A percentile compares a stretch with the other conserved stretches of the same genome.
Evolutionary conservation across 345 rosid genomes (phyloP).

Genomic region (Brassica napus): Da-Ae NC_063449.1:8574501-8575000

Average conservation of each 20-base stretch:
- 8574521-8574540: no score
- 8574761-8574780: slow-evolving; percentile 54
- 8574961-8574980: slow-evolving; percentile 16
- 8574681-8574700: slow-evolving; percentile 42
- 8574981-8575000: slow-evolving; percentile 39
- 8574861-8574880: slow-evolving; percentile 21
- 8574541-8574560: no score
- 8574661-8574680: slow-evolving; percentile 28
- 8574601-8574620: slow-evolving; percentile 39
- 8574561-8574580: no score
- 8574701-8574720: slow-evolving; percentile 17
- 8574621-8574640: slow-evolving; percentile 39
- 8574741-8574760: background rate
- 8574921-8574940: slow-evolving; percentile 51
- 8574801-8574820: slow-evolving; percentile 33
- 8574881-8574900: slow-evolving; percentile 26
- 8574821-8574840: slow-evolving; percentile 25
- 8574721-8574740: slow-evolving; percentile 26
- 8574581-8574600: no score
- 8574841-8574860: slow-evolving; percentile 41
- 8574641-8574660: slow-evolving; percentile 34
- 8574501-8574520: no score
- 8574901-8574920: slow-evolving; percentile 30
- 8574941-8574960: slow-evolving; percentile 41
- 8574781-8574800: slow-evolving; percentile 27